Conservation (phyloP, 179 eudicot species). For the Silene vulgaris region DNA sequence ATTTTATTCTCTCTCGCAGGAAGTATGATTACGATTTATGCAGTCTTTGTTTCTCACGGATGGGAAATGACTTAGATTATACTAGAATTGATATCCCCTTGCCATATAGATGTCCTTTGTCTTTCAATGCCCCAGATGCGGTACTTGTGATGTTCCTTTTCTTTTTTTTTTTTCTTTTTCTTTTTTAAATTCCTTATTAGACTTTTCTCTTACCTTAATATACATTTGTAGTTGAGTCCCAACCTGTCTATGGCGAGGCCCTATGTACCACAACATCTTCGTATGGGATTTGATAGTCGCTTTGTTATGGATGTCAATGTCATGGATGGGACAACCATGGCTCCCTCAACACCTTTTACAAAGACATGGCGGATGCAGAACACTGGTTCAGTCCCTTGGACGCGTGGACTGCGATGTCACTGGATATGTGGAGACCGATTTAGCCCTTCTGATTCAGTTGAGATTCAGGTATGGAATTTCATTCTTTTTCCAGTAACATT, state of each 20-base stretch:
- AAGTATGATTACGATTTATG: constrained; percentile 71
- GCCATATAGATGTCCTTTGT: constrained; percentile 19
- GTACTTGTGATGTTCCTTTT: constrained; percentile 27
- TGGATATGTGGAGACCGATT: constrained; percentile 84
- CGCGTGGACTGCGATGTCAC: constrained; percentile 49
- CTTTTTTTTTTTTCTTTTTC: not conserved
- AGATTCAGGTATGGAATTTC: constrained; percentile 42
- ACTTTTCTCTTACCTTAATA: not conserved
- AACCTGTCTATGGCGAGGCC: not conserved
- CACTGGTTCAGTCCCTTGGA: constrained; percentile 62
- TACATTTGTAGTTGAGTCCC: constrained; percentile 6
- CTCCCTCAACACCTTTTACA: constrained; percentile 76
- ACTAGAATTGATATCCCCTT: constrained; percentile 58
- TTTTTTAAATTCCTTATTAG: not conserved
- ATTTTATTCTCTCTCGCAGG: constrained; percentile 40
- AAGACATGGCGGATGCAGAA: constrained; percentile 93
- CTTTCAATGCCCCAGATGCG: constrained; percentile 32
- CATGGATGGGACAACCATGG: constrained; percentile 75
- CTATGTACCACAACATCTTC: not conserved
- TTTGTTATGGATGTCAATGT: constrained; percentile 75
- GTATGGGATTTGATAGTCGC: constrained; percentile 56
- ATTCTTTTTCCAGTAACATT: not conserved
- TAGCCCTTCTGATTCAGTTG: constrained; percentile 36
- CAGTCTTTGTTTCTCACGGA: constrained; percentile 52
- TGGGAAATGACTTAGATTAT: constrained; percentile 58